Evolutionary conservation across 345 rosid species (phyloP).

Genomic region (Eucalyptus caleyi): DNA sequence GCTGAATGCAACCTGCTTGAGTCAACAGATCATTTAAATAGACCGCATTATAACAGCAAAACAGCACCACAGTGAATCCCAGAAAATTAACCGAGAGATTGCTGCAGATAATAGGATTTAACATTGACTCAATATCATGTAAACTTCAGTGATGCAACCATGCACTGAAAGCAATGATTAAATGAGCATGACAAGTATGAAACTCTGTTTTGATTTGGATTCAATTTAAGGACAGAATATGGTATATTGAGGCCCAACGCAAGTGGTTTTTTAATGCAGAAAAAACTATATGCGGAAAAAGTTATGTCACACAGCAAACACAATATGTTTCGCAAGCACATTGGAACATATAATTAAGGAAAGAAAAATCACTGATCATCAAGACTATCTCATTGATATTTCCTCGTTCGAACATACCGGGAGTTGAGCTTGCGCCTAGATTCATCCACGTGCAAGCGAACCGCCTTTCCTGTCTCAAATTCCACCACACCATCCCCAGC

Average conservation of each 20-base stretch:
- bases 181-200: neutral
- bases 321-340: neutral
- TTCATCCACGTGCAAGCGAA: conserved; percentile 49
- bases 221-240: neutral
- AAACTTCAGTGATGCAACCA: neutral
- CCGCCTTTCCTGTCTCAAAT: conserved; percentile 30
- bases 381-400: neutral
- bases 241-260: neutral
- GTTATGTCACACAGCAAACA: neutral
- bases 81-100: neutral
- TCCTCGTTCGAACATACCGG: conserved; percentile 19
- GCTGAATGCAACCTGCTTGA: conserved; percentile 68
- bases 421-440: conserved; percentile 62
- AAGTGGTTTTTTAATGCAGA: neutral
- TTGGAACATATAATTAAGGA: neutral
- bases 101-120: neutral
- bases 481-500: conserved; percentile 14
- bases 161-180: neutral
- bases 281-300: neutral
- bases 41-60: neutral
- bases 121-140: neutral
- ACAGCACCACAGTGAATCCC: neutral
- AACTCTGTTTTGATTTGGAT: neutral
- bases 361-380: neutral
- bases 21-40: neutral